Evolutionary conservation across 1,284 basidiomycete genomes (phyloP).

Genomic region (Melampsora americana): DNA sequence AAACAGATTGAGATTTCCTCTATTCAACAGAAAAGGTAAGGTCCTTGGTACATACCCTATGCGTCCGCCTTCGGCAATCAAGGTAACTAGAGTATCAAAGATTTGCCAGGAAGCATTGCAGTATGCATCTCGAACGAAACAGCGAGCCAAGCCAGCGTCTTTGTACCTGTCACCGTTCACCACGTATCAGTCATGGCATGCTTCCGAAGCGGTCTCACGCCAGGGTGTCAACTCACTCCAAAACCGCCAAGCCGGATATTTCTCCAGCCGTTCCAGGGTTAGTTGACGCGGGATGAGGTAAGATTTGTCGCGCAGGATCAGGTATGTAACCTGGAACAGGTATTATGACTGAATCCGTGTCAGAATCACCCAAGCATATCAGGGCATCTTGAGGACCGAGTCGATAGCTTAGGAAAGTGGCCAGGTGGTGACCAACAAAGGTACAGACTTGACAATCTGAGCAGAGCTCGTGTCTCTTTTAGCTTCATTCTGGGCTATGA

Average conservation of each 20-base stretch:
- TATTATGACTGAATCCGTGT: constrained; percentile 26
- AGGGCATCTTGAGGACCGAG: constrained; percentile 15
- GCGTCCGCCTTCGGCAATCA: constrained; percentile 77
- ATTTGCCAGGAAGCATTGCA: constrained; percentile 78
- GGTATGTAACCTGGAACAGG: constrained; percentile 35
- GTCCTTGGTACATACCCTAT: constrained; percentile 64
- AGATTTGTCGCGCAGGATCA: constrained; percentile 25
- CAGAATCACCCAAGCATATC: constrained; percentile 29
- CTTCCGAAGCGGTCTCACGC: no score
- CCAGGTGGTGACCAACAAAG: constrained; percentile 35
- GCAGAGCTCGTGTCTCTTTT: neutral
- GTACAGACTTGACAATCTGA: constrained; percentile 32
- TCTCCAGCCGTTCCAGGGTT: neutral
- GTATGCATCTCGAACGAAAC: constrained; percentile 78
- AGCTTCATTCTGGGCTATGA: neutral
- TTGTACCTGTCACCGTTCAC: constrained; percentile 53
- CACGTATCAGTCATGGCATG: neutral
- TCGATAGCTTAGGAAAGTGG: constrained; percentile 32
- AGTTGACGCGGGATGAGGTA: constrained; percentile 29
- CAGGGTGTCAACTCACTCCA: constrained; percentile 29
- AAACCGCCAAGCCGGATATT: constrained; percentile 42
- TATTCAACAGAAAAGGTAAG: neutral
- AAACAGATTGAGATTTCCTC: neutral
- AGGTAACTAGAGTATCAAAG: constrained; percentile 74
- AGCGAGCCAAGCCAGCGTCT: constrained; percentile 76